phyloP scores from a whole-genome alignment of 2,329 filamentous ascomycete genomes.

The Macrophomina tecta region DNA sequence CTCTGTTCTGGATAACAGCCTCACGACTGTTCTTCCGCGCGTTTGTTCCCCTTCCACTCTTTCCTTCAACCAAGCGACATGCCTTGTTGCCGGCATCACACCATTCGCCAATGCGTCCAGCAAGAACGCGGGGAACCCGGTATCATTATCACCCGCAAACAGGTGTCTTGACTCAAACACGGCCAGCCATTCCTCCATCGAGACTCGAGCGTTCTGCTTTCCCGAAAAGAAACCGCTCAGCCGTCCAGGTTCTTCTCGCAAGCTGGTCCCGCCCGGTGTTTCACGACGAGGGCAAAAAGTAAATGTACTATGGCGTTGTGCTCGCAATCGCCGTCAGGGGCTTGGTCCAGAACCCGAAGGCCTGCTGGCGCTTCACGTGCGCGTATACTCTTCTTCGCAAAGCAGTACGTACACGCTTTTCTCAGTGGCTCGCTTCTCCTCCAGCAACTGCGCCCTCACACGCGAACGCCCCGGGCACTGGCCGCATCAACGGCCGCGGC shows the following conservation, averaged over 20 bases:
- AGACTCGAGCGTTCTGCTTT: not conserved
- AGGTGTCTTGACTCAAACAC: not conserved
- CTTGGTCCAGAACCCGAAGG: not conserved
- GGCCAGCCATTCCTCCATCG: not conserved
- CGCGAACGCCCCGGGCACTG: not conserved
- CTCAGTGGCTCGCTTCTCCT: too few species aligned
- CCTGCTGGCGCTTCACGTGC: not conserved
- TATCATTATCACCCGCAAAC: not conserved
- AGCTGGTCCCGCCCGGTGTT: not conserved
- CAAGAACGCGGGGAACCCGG: too few species aligned
- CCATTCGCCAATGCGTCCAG: not conserved
- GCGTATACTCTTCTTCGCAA: too few species aligned
- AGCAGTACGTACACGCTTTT: too few species aligned
- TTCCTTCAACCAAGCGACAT: not conserved
- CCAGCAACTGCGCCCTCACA: not conserved
- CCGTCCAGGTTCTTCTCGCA: not conserved
- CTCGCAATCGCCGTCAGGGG: not conserved
- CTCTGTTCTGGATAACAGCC: too few species aligned
- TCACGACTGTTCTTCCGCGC: not conserved
- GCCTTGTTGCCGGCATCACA: not conserved
- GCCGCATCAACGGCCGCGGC: not conserved
- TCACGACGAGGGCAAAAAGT: not conserved
- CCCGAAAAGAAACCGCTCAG: not conserved
- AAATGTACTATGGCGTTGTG: not conserved
- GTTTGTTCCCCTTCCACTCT: not conserved